phyloP scores from a whole-genome alignment of 192 early-diverging fungal species.

The Entomortierella chlamydospora region DNA sequence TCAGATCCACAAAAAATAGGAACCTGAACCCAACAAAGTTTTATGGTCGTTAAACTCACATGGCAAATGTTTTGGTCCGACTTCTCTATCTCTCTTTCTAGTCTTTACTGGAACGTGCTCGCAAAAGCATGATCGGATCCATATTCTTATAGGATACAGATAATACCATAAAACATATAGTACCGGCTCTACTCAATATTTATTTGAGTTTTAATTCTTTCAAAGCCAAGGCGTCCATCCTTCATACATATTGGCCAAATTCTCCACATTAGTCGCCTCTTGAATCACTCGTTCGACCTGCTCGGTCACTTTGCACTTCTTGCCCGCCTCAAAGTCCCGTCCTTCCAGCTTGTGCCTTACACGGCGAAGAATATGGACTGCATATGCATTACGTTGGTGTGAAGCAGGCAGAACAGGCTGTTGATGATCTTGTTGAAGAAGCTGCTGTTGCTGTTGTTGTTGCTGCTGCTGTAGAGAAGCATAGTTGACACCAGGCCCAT shows the following conservation, averaged over 20 bases:
- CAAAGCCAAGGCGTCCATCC: slow-evolving; percentile 92
- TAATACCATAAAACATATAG: no score
- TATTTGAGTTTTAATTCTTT: no score
- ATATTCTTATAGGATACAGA: no score
- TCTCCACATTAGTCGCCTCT: slow-evolving; percentile 73
- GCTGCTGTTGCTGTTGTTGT: slow-evolving; percentile 11
- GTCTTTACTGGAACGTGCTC: no score
- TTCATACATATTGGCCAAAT: slow-evolving; percentile 86
- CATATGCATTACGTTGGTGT: slow-evolving; percentile 69
- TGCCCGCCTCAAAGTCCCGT: slow-evolving; percentile 60
- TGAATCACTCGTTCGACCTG: slow-evolving; percentile 75
- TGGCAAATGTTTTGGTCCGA: no score
- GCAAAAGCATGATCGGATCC: no score
- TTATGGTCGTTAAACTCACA: no score
- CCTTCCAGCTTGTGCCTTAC: slow-evolving; percentile 78
- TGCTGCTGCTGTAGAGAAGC: slow-evolving; percentile 2
- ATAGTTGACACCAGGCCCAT: neutral
- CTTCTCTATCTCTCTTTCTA: no score
- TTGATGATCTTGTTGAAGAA: slow-evolving; percentile 24
- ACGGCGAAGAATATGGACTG: slow-evolving; percentile 69
- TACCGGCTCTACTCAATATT: no score
- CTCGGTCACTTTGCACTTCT: slow-evolving; percentile 69
- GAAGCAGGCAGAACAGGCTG: neutral
- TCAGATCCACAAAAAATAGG: no score
- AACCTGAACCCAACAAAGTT: no score